phyloP scores from a whole-genome alignment of 805 yeast species.

The Candida ponderosae region DNA sequence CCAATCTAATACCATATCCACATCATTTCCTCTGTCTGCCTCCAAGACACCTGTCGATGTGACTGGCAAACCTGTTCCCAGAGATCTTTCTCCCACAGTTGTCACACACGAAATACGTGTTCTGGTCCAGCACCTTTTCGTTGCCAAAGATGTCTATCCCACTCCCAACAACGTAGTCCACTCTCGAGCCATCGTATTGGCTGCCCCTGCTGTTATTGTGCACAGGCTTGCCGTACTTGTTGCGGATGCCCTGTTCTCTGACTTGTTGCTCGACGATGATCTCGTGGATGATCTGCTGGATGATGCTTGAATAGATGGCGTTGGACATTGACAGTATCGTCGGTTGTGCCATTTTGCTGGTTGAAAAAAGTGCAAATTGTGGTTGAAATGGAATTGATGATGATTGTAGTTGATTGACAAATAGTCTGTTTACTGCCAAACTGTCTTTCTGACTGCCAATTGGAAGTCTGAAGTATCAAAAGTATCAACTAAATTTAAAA shows the following conservation, averaged over 20 bases:
- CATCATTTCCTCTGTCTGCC: conserved; percentile 48
- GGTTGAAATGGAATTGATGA: no score
- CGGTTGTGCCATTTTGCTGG: no score
- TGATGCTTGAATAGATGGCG: no score
- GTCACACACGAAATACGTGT: conserved; percentile 64
- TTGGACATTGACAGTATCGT: no score
- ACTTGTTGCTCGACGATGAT: conserved; percentile 7
- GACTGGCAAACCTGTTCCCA: conserved; percentile 89
- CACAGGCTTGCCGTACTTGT: conserved; percentile 4
- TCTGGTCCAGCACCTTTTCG: conserved; percentile 41
- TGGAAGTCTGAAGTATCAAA: no score
- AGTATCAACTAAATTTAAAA: no score
- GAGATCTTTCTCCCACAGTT: conserved; percentile 84
- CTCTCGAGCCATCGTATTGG: conserved; percentile 12
- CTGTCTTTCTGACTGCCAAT: no score
- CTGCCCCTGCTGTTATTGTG: conserved; percentile 8
- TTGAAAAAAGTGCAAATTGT: no score
- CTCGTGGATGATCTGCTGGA: conserved; percentile 4
- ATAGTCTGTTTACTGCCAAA: no score
- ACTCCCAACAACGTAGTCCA: conserved; percentile 9
- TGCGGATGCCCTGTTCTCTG: conserved; percentile 6
- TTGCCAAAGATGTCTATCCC: conserved; percentile 42
- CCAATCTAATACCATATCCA: no score
- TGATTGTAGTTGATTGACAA: no score
- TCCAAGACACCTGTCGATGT: conserved; percentile 81